Evolutionary conservation across 148 eudicot species (phyloP).

Genomic region (Bassia scoparia): DNA sequence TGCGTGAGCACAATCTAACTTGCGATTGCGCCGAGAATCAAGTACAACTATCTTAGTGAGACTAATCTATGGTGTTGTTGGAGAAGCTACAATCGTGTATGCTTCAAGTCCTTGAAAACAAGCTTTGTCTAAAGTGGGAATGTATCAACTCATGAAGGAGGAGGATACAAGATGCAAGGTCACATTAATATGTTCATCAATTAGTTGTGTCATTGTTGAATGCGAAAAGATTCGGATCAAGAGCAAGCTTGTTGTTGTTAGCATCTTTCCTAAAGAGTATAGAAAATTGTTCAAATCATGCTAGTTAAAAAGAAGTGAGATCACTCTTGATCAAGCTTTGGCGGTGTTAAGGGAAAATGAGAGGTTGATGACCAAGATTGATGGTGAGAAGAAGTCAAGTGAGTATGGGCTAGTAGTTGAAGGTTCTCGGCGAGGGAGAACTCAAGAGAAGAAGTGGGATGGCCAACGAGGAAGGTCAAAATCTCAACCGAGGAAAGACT

Average conservation of each 20-base stretch:
- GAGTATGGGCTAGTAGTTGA: not conserved
- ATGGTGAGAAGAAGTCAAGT: not conserved
- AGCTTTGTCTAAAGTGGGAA: too few species aligned
- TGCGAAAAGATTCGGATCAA: constrained; percentile 11
- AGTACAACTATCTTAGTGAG: not conserved
- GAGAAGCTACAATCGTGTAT: not conserved
- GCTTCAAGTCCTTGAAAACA: not conserved
- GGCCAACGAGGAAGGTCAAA: too few species aligned
- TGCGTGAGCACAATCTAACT: not conserved
- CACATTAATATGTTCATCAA: not conserved
- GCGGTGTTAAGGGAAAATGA: constrained; percentile 6
- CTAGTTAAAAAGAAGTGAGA: not conserved
- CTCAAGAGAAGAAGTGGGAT: not conserved
- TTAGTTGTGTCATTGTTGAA: constrained; percentile 1
- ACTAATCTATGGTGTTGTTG: not conserved
- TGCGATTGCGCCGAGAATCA: not conserved
- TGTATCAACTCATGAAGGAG: constrained; percentile 9
- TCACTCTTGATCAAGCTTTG: not conserved
- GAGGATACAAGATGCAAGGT: not conserved
- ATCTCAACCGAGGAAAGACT: not conserved
- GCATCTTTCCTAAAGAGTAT: not conserved
- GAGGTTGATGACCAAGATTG: constrained; percentile 9
- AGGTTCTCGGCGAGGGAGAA: not conserved
- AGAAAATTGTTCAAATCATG: not conserved
- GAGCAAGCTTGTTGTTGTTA: too few species aligned